phyloP scores from a whole-genome alignment of 192 early-diverging fungal species.

The Podila clonocystis region DNA sequence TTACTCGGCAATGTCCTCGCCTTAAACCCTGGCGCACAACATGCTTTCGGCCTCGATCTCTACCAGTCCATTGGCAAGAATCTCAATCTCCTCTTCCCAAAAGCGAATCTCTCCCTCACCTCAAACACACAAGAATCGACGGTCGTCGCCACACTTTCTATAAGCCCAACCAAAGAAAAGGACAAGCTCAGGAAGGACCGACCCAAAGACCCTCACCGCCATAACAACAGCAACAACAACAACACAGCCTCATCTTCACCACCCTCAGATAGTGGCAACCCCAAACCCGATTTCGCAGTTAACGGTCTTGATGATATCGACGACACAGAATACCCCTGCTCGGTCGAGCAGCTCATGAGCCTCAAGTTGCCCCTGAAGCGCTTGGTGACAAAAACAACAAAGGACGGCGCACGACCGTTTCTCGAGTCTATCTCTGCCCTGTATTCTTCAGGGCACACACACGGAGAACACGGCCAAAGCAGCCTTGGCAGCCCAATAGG shows the following conservation, averaged over 20 bases:
- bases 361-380: constrained; percentile 26
- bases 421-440: constrained; percentile 36
- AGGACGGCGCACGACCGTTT: constrained; percentile 17
- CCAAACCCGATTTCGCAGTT: not conserved
- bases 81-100: constrained; percentile 17
- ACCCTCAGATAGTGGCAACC: too few relatives aligned
- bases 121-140: not conserved
- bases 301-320: not conserved
- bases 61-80: constrained; percentile 39
- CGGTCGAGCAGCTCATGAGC: constrained; percentile 22
- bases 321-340: constrained; percentile 19
- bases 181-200: too few relatives aligned
- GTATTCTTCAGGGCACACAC: not conserved
- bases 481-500: not conserved
- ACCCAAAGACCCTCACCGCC: too few relatives aligned
- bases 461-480: not conserved
- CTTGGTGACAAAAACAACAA: constrained; percentile 11
- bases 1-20: constrained; percentile 32
- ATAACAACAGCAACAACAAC: too few relatives aligned
- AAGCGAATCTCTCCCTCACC: not conserved
- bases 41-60: constrained; percentile 24
- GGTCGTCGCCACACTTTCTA: too few relatives aligned
- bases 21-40: constrained; percentile 24
- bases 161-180: too few relatives aligned
- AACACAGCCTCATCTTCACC: too few relatives aligned